Percentiles rank a stretch among this genome's conserved stretches.
Conservation (phyloP, 306 rosid genomes). For the Medicago lupulina region DNA sequence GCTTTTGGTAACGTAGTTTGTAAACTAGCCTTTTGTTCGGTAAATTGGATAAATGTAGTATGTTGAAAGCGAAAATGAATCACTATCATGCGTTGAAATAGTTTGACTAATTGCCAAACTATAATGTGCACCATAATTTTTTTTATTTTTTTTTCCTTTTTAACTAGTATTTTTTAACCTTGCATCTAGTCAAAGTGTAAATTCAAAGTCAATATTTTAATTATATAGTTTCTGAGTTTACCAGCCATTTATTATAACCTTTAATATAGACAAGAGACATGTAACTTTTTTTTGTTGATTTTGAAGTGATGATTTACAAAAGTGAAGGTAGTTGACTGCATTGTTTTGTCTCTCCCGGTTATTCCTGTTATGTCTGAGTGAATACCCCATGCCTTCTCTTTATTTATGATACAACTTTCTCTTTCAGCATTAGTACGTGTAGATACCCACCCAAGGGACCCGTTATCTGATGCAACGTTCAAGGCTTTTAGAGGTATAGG, state of each 20-base stretch:
- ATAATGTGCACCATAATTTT: constrained; percentile 33
- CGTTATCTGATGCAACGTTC: constrained; percentile 48
- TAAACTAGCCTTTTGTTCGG: constrained; percentile 24
- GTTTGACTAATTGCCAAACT: constrained; percentile 33
- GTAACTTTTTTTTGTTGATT: neutral
- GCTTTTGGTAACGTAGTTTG: constrained; percentile 20
- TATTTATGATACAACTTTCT: constrained; percentile 47
- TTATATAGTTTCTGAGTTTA: no score
- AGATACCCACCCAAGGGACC: constrained; percentile 52
- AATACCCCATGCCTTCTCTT: neutral
- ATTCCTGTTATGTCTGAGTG: constrained; percentile 44
- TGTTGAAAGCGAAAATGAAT: constrained; percentile 42
- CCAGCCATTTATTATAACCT: neutral
- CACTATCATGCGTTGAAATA: constrained; percentile 36
- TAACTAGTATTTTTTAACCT: neutral
- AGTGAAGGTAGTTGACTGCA: neutral
- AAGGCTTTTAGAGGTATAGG: constrained; percentile 49
- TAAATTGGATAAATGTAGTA: constrained; percentile 23
- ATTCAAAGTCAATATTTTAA: neutral
- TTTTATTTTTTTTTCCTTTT: constrained; percentile 27
- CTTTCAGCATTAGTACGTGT: constrained; percentile 52
- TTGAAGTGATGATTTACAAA: neutral
- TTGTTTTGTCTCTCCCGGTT: constrained; percentile 10
- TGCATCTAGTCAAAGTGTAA: no score
- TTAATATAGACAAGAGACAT: neutral